Conservation (phyloP, 352 stramenopile species). For the Ophiocytium majus region DNA sequence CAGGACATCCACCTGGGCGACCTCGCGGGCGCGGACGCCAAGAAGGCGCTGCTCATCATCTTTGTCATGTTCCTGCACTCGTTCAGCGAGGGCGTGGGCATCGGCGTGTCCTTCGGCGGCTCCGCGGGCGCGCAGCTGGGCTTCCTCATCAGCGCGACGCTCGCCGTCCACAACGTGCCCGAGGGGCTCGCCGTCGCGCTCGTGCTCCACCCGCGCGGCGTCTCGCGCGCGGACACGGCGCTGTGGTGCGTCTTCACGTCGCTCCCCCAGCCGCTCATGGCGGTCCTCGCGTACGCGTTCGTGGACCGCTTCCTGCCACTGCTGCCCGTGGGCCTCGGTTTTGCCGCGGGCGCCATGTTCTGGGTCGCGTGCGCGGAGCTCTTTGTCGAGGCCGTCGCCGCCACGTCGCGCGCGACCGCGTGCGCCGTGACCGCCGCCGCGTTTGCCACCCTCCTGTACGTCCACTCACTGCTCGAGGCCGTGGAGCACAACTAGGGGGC, state of each 20-base stretch:
- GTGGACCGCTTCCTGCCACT: slow-evolving; percentile 87
- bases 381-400: slow-evolving; percentile 64
- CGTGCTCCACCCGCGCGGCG: slow-evolving; percentile 84
- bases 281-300: slow-evolving; percentile 92
- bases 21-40: slow-evolving; percentile 54
- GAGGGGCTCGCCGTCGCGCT: slow-evolving; percentile 93
- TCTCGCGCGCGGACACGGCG: slow-evolving; percentile 70
- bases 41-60: slow-evolving; percentile 84
- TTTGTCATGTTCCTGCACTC: slow-evolving; percentile 98
- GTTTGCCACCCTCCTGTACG: slow-evolving; percentile 38
- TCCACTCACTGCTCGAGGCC: slow-evolving; percentile 25
- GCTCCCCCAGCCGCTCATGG: slow-evolving; percentile 91
- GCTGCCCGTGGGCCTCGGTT: slow-evolving; percentile 88
- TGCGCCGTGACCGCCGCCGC: slow-evolving; percentile 23
- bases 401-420: slow-evolving; percentile 26
- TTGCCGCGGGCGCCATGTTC: slow-evolving; percentile 93
- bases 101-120: slow-evolving; percentile 94
- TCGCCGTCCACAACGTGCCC: slow-evolving; percentile 97
- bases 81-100: slow-evolving; percentile 93
- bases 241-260: slow-evolving; percentile 83
- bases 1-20: slow-evolving; percentile 51
- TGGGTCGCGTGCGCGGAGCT: slow-evolving; percentile 87
- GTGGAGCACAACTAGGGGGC: not conserved
- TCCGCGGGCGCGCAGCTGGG: slow-evolving; percentile 84
- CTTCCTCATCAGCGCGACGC: slow-evolving; percentile 92